A percentile compares a stretch with the other conserved stretches of the same genome.
These are phyloP conservation scores for Metschnikowia corniflorae DNA, from an alignment of 805 yeast species.

Conservation along the genomic window DNA sequence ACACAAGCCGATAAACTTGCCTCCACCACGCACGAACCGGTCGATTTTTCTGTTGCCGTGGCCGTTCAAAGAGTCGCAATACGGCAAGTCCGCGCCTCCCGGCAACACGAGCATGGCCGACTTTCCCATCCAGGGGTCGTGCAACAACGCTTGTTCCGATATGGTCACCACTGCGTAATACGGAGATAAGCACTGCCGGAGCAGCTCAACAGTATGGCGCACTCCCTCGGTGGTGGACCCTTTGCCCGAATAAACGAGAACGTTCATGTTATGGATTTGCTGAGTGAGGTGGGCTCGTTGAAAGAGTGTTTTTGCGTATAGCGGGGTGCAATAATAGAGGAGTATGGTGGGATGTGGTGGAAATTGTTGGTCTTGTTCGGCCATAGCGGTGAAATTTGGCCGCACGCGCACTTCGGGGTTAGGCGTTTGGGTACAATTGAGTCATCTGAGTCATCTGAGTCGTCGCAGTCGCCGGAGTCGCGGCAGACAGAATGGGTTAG, in stretches of 20 bases:
- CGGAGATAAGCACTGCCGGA: conserved; percentile 75
- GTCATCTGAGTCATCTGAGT: no score
- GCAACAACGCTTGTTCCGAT: conserved; percentile 54
- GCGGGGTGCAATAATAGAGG: no score
- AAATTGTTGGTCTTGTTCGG: no score
- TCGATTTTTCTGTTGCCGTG: conserved; percentile 57
- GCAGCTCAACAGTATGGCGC: conserved; percentile 74
- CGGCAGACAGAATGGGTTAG: no score
- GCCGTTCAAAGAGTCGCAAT: conserved; percentile 70
- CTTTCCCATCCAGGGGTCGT: conserved; percentile 81
- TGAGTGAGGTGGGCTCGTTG: no score
- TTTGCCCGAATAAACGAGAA: conserved; percentile 36
- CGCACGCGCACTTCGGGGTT: no score
- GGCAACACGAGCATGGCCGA: conserved; percentile 83
- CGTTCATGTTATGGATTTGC: no score
- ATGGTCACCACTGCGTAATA: conserved; percentile 81
- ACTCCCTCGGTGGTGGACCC: conserved; percentile 89
- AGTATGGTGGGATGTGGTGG: no score
- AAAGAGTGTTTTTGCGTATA: no score
- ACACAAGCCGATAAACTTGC: conserved; percentile 82
- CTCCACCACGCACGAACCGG: conserved; percentile 73
- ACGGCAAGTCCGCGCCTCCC: conserved; percentile 95
- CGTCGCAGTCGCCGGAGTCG: no score
- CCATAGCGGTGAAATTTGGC: no score
- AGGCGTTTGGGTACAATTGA: no score